Evolutionary conservation across 768 basidiomycete species (phyloP).

Genomic region (Podaxis rugospora): DNA sequence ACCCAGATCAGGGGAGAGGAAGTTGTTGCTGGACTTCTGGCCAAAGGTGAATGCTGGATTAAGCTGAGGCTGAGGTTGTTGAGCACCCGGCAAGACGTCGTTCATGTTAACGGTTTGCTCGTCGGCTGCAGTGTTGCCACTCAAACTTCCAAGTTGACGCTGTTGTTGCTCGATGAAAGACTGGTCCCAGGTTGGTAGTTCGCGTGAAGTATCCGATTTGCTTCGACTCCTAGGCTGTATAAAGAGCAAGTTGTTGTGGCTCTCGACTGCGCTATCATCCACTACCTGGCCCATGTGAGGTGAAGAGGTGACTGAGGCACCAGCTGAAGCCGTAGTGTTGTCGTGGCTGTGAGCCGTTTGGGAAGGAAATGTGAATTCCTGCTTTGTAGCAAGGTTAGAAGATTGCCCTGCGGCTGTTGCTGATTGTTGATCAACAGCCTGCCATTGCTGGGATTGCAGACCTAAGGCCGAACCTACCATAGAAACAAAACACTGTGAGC

Average conservation of each 20-base stretch:
- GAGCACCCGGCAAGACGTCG: slow-evolving; percentile 32
- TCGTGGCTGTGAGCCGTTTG: slow-evolving; percentile 4
- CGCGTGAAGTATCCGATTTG: slow-evolving; percentile 56
- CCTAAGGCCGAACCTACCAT: slow-evolving; percentile 6
- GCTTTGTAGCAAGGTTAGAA: neutral
- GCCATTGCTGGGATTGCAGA: slow-evolving; percentile 11
- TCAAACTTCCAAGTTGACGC: slow-evolving; percentile 19
- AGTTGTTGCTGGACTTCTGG: slow-evolving; percentile 21
- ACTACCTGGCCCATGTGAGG: slow-evolving; percentile 1
- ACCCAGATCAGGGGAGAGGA: slow-evolving; percentile 28
- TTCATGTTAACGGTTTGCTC: slow-evolving; percentile 32
- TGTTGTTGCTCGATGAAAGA: slow-evolving; percentile 22
- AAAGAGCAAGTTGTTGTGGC: slow-evolving; percentile 15
- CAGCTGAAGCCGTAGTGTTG: neutral
- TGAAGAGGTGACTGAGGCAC: slow-evolving; percentile 4
- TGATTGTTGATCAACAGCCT: slow-evolving; percentile 8
- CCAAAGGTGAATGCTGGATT: slow-evolving; percentile 24
- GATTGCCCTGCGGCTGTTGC: neutral
- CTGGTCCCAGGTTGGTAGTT: slow-evolving; percentile 50
- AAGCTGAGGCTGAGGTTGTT: slow-evolving; percentile 12
- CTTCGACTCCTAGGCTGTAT: slow-evolving; percentile 40
- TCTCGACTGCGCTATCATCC: slow-evolving; percentile 5
- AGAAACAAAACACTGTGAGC: slow-evolving; percentile 5
- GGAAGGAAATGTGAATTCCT: slow-evolving; percentile 11
- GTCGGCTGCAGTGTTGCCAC: slow-evolving; percentile 12